phyloP scores from a whole-genome alignment of 1,284 basidiomycete species.

The Ganoderma boninense region DNA sequence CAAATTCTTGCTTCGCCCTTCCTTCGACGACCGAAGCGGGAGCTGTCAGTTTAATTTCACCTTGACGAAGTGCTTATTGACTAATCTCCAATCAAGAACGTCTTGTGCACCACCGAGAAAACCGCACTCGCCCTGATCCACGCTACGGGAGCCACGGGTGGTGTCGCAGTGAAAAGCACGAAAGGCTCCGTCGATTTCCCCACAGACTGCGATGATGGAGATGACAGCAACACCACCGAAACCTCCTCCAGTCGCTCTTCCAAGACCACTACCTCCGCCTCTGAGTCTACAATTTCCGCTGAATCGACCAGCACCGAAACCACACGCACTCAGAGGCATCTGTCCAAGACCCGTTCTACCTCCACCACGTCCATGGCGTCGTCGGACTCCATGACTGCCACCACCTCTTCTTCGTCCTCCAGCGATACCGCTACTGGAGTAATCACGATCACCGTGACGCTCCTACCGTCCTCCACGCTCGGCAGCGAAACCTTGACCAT shows the following conservation, averaged over 20 bases:
- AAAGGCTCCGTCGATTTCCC: slow-evolving; percentile 35
- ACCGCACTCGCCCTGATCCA: slow-evolving; percentile 52
- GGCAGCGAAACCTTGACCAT: slow-evolving; percentile 52
- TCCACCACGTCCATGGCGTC: slow-evolving; percentile 5
- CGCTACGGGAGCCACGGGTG: slow-evolving; percentile 53
- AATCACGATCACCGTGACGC: slow-evolving; percentile 45
- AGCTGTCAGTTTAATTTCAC: slow-evolving; percentile 47
- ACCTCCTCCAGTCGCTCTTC: background rate
- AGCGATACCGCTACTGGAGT: slow-evolving; percentile 13
- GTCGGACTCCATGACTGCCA: background rate
- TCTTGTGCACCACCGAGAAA: slow-evolving; percentile 55
- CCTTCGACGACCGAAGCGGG: slow-evolving; percentile 52
- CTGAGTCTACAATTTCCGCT: background rate
- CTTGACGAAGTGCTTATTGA: background rate
- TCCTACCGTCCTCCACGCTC: slow-evolving; percentile 40
- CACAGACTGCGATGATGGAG: slow-evolving; percentile 23
- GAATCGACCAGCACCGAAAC: slow-evolving; percentile 5
- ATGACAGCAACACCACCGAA: slow-evolving; percentile 16
- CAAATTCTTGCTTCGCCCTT: slow-evolving; percentile 56
- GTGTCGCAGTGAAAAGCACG: slow-evolving; percentile 44
- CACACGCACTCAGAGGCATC: slow-evolving; percentile 4
- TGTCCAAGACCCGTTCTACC: slow-evolving; percentile 11
- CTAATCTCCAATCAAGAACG: slow-evolving; percentile 40
- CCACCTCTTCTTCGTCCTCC: slow-evolving; percentile 3
- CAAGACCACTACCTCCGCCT: slow-evolving; percentile 3